Evolutionary conservation across 2,329 filamentous ascomycete species (phyloP).

Genomic region (Aspergillus flavus): DNA sequence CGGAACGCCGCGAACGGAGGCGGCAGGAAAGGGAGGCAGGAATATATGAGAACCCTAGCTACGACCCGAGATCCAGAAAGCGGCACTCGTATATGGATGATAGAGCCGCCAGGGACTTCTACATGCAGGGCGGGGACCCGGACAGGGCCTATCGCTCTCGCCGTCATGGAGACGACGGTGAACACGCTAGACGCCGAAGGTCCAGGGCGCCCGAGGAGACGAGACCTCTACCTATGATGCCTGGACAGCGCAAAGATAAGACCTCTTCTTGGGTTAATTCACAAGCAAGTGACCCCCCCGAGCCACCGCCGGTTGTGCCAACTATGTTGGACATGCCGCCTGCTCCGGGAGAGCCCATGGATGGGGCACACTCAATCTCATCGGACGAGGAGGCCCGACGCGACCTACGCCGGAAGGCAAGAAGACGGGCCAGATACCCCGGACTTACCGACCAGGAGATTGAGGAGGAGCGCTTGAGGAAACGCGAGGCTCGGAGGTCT

Average conservation of each 20-base stretch:
- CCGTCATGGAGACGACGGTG: conserved; percentile 34
- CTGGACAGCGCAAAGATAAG: conserved; percentile 48
- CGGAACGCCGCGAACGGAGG: conserved; percentile 45
- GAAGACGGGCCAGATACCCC: conserved; percentile 44
- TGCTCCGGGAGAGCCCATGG: conserved; percentile 27
- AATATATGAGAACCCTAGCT: conserved; percentile 26
- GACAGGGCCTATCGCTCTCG: conserved; percentile 34
- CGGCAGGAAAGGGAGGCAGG: conserved; percentile 39
- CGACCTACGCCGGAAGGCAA: conserved; percentile 40
- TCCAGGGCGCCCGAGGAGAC: conserved; percentile 33
- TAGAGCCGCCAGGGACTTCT: conserved; percentile 27
- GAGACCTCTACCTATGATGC: conserved; percentile 31
- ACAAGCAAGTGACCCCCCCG: conserved; percentile 51
- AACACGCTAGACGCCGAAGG: conserved; percentile 39
- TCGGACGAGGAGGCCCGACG: conserved; percentile 48
- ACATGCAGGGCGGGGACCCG: conserved; percentile 29
- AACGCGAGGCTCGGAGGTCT: conserved; percentile 32
- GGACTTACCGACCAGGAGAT: conserved; percentile 44
- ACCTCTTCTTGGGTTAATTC: conserved; percentile 55
- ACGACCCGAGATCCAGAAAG: conserved; percentile 33
- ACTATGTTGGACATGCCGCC: conserved; percentile 49
- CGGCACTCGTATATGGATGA: conserved; percentile 37
- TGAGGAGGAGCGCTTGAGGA: conserved; percentile 38
- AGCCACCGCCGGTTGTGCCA: conserved; percentile 48
- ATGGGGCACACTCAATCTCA: conserved; percentile 38